Base-by-base conservation (phyloP, 306 rosid genomes). In the Abrus pulchellus region DNA sequence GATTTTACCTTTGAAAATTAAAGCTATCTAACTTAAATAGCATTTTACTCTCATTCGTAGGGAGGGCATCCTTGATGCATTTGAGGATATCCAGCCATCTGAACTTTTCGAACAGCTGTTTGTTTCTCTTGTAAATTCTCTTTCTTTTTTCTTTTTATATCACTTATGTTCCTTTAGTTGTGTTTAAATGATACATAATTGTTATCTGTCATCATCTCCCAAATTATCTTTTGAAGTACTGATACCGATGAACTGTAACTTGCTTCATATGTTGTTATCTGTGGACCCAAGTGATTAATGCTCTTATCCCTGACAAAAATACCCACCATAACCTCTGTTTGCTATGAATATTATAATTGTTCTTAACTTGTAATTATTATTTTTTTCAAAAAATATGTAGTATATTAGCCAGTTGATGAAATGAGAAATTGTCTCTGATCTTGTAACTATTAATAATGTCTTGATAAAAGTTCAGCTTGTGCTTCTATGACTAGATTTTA, bases 101-200 rank as follows among this genome's bases (percentile, higher is more conserved):
- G 93, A 89, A 85, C 98, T 96, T 82, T 96, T 90, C 75, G 85
- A 83, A 77, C 97, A 94, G 63, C 85, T 96, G 79, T 93, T 96
- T 89, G 71, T 92, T 85, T 92, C 98, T 50, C 82, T 93, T 43
- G 99, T 96, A 87, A 89, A 93, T 86, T 85, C 47, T 60, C 71
- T 77, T 13, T 72, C 30, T 34, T 47, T 59, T 30, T 32, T 57
- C 7, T 30, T 34, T 11, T 38, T 9, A 50, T 80, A 14, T 13
- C 27, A 14, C 49, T 9, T 49, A 55, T 47, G 48, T 75, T 82
- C 38, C 56, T 43, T 67, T n/a, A 61, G 48, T 59, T 71, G 13
- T 47, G 27, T 38, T 27, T 32, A 75, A 60, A 36, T 82, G 5
- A 59, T 43, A 30, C 34, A 13, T 12, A 12, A 1, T 45, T 60